A percentile compares a stretch with the other conserved stretches of the same genome.
These are phyloP conservation scores for Colletotrichum musicola DNA, from an alignment of 2,329 filamentous ascomycete genomes.

Conservation along the genomic window DNA sequence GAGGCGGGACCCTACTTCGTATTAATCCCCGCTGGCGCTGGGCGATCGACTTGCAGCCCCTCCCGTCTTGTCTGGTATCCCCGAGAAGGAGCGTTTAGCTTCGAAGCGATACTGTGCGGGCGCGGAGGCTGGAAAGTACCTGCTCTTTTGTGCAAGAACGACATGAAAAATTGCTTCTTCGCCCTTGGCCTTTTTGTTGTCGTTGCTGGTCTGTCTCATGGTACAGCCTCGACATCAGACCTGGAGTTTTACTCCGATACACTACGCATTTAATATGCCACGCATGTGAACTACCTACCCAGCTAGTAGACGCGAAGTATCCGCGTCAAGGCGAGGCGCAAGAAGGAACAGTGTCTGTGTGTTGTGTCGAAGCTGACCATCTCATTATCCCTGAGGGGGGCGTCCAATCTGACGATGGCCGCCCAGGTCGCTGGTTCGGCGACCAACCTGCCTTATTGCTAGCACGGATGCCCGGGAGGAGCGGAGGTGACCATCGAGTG, in stretches of 20 bases:
- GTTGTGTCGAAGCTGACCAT: conserved; percentile 6
- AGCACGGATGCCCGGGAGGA: too few relatives aligned
- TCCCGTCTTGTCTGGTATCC: conserved; percentile 17
- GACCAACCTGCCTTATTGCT: background rate
- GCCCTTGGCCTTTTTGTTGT: background rate
- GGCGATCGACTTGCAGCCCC: conserved; percentile 27
- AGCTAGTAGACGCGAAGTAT: background rate
- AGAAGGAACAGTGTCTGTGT: conserved; percentile 17
- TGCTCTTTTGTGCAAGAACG: background rate
- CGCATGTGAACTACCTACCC: background rate
- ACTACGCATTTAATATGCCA: background rate
- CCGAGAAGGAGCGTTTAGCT: conserved; percentile 13
- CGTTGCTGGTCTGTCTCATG: background rate
- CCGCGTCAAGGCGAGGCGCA: conserved; percentile 4
- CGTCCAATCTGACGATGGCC: conserved; percentile 5
- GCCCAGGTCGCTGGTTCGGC: conserved; percentile 3
- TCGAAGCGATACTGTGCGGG: conserved; percentile 12
- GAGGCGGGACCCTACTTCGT: conserved; percentile 34
- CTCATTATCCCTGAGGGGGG: conserved; percentile 8
- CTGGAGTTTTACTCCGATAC: background rate
- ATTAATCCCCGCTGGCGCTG: conserved; percentile 36
- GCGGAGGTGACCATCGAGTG: too few relatives aligned
- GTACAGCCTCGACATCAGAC: conserved; percentile 5
- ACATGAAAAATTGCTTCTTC: conserved; percentile 12
- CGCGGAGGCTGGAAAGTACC: conserved; percentile 3